A percentile compares a stretch with the other conserved stretches of the same genome.
phyloP scores from a whole-genome alignment of 208 protist species.

The Balamuthia mandrillaris region DNA sequence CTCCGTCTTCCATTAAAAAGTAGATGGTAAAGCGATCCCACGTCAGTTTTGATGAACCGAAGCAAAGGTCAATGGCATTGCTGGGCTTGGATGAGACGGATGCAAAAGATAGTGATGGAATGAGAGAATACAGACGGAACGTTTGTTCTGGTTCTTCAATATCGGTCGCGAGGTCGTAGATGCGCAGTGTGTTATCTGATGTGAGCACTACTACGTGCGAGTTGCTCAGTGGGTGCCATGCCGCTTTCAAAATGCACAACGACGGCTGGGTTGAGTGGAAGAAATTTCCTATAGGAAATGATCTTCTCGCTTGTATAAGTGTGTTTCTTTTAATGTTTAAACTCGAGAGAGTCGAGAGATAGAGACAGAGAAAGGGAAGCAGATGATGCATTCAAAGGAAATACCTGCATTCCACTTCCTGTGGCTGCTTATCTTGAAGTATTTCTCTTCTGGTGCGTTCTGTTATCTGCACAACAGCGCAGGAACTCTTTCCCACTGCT shows the following conservation, averaged over 20 bases:
- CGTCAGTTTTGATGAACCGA: neutral
- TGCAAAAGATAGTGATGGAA: neutral
- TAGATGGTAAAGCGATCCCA: conserved; percentile 34
- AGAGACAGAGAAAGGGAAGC: neutral
- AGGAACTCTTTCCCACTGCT: neutral
- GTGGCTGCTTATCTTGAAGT: neutral
- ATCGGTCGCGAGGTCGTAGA: conserved; percentile 19
- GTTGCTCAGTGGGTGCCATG: conserved; percentile 28
- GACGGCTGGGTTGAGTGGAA: neutral
- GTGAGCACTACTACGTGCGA: neutral
- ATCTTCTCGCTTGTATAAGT: neutral
- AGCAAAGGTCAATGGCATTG: neutral
- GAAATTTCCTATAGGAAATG: neutral
- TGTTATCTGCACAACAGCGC: conserved; percentile 16
- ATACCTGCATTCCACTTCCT: conserved; percentile 18
- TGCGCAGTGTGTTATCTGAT: conserved; percentile 11
- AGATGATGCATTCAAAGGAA: neutral
- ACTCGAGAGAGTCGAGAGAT: neutral
- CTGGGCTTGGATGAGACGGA: neutral
- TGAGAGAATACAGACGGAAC: neutral
- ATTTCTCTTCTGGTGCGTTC: neutral
- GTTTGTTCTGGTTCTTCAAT: conserved; percentile 9
- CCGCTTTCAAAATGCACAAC: neutral
- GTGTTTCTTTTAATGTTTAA: too few species aligned
- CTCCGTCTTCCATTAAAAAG: conserved; percentile 17